A percentile compares a stretch with the other conserved stretches of the same genome.
Conservation (phyloP, 2,329 filamentous ascomycete genomes). For the Colletotrichum tropicicola region DNA sequence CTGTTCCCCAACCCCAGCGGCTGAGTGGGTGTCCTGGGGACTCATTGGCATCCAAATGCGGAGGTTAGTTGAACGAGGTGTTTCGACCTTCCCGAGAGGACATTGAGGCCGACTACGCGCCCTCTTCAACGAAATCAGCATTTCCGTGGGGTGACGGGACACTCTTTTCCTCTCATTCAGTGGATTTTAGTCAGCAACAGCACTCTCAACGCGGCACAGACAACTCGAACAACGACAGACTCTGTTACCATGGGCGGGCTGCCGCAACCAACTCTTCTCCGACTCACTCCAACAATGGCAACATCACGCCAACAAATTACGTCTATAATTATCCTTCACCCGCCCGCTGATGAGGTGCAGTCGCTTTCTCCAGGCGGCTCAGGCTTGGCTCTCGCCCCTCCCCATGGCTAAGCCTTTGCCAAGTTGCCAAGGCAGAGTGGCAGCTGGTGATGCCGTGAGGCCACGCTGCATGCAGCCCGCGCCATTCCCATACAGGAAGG, state of each 20-base stretch:
- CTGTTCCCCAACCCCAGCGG: too few species aligned
- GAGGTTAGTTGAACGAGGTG: too few species aligned
- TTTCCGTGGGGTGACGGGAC: too few species aligned
- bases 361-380: neutral
- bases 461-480: neutral
- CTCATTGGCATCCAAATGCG: too few species aligned
- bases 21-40: too few species aligned
- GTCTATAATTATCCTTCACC: neutral
- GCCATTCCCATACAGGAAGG: constrained; percentile 6
- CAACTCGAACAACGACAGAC: too few species aligned
- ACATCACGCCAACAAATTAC: neutral
- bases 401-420: constrained; percentile 8
- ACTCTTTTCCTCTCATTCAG: too few species aligned
- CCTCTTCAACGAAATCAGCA: too few species aligned
- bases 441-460: neutral
- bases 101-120: too few species aligned
- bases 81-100: too few species aligned
- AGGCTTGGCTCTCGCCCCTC: neutral
- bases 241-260: neutral
- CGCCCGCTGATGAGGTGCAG: neutral
- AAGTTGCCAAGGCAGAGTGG: constrained; percentile 15
- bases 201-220: too few species aligned
- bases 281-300: neutral
- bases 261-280: neutral
- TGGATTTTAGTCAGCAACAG: too few species aligned